phyloP scores from a whole-genome alignment of 768 basidiomycete genomes.

The Amanita polypyramis region DNA sequence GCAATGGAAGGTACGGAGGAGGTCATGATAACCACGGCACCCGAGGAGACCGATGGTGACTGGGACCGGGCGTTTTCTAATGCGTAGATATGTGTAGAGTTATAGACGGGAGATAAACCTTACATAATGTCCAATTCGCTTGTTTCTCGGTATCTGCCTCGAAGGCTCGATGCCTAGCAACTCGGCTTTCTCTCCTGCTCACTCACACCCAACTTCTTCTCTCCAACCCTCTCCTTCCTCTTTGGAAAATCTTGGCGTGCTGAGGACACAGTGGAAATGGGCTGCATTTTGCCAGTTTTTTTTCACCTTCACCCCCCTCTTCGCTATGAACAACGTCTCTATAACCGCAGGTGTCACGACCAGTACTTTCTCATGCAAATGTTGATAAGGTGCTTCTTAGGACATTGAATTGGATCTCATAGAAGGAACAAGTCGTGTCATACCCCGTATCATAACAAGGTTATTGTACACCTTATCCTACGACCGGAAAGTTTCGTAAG shows the following conservation, averaged over 20 bases:
- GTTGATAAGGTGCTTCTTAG: slow-evolving; percentile 25
- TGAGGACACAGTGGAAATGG: slow-evolving; percentile 87
- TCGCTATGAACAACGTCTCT: slow-evolving; percentile 63
- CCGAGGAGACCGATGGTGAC: slow-evolving; percentile 21
- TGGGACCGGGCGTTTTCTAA: not conserved
- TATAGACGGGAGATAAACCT: slow-evolving; percentile 17
- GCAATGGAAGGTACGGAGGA: slow-evolving; percentile 33
- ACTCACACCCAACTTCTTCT: slow-evolving; percentile 12
- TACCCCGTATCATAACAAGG: slow-evolving; percentile 68
- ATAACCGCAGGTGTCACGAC: slow-evolving; percentile 36
- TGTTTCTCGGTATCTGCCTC: not conserved
- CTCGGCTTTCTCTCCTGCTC: slow-evolving; percentile 24
- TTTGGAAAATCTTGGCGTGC: slow-evolving; percentile 32
- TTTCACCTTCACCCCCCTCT: slow-evolving; percentile 68
- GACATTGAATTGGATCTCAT: slow-evolving; percentile 73
- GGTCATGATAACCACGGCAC: slow-evolving; percentile 30
- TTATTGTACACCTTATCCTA: slow-evolving; percentile 66
- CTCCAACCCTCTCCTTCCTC: slow-evolving; percentile 9
- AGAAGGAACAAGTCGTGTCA: slow-evolving; percentile 42
- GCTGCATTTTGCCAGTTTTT: slow-evolving; percentile 88
- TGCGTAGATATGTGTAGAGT: not conserved
- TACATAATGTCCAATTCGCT: slow-evolving; percentile 13
- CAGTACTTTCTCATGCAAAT: slow-evolving; percentile 6
- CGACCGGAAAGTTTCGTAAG: slow-evolving; percentile 73
- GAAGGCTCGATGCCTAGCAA: slow-evolving; percentile 43